Base-by-base conservation (phyloP, 1,284 basidiomycete genomes). In the Trametes pubescens region DNA sequence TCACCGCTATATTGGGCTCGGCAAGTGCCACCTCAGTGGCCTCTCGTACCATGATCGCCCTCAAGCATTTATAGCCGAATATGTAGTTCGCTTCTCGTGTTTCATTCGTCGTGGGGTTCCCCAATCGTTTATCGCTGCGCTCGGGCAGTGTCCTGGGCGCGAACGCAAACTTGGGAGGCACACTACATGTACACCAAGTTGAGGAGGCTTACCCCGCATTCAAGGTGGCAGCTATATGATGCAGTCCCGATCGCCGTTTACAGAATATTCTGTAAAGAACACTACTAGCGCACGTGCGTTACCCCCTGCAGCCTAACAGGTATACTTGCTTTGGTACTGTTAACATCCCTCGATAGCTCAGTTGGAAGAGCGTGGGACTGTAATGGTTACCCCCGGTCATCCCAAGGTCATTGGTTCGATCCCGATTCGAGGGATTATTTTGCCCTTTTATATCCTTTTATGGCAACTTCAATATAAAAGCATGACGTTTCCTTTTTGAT, bases 281-380 rank as follows among this genome's bases (percentile, higher is more conserved):
- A 14, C 43, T 32, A 26, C 10, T 24, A 35, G 8, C n/a, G 11
- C 22, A 43, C 59, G 51, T 18, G 11, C 47, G 37, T 56, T 37
- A 13, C 24, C 1, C 16, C 14, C 26, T 5, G 14, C 29, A 48
- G 3, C 18, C 16, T 5, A 2, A 29, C 51, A 56, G 26, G 24
- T 35, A 32, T 6, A 22, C n/a, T n/a, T 21, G 0, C 10, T 21
- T 6, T 4, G 22, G 13, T 16, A 9, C 24, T 13, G 13, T 8
- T 18, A 26, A 21, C 40, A 64, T 1, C 64, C 67, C 58, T 61
- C 64, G 67, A 65, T 68, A 68, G 67, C 67, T 68, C 67, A 68
- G 67, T 63, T 68, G 67, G 67, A 59, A 68, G 67, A 68, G 67
- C 64, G 67, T 37, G 29, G 56, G 67, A 68, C 67, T 68, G 67